phyloP scores from a whole-genome alignment of 1,284 basidiomycete species.

The Ceraceosorus bombacis region DNA sequence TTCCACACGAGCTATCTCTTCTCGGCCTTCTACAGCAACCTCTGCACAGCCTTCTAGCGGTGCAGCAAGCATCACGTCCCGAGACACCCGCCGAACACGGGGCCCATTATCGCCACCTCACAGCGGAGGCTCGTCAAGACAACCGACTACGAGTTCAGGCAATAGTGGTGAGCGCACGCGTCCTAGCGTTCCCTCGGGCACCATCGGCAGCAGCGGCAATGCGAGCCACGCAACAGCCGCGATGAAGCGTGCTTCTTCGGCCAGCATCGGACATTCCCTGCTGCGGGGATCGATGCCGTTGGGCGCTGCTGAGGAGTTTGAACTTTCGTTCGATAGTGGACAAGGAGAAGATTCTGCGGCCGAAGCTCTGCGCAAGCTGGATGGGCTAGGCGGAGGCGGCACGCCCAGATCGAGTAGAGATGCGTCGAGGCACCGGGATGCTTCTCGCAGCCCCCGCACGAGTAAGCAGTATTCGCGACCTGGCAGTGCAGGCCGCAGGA shows the following conservation, averaged over 20 bases:
- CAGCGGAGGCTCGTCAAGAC: no score
- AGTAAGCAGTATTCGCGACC: slow-evolving; percentile 28
- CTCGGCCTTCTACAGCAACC: background rate
- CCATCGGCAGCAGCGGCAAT: slow-evolving; percentile 2
- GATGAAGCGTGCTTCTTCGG: slow-evolving; percentile 47
- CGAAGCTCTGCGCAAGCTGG: slow-evolving; percentile 84
- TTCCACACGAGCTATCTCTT: background rate
- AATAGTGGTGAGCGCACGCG: background rate
- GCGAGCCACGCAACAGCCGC: background rate
- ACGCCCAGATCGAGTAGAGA: slow-evolving; percentile 47
- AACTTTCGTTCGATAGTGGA: slow-evolving; percentile 21
- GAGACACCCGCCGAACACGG: no score
- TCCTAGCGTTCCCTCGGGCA: background rate
- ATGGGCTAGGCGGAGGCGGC: slow-evolving; percentile 63
- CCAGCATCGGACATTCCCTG: slow-evolving; percentile 52
- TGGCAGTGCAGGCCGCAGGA: slow-evolving; percentile 23
- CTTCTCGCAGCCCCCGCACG: slow-evolving; percentile 24
- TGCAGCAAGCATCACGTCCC: background rate
- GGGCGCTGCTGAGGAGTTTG: slow-evolving; percentile 28
- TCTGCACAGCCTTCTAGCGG: background rate
- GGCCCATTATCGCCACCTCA: no score
- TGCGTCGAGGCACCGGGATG: slow-evolving; percentile 11
- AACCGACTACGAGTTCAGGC: no score
- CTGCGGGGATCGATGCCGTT: slow-evolving; percentile 37
- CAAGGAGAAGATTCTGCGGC: slow-evolving; percentile 68